These are phyloP conservation scores for Mucor indicus DNA, from an alignment of 371 early-diverging fungal species.

Conservation along the genomic window DNA sequence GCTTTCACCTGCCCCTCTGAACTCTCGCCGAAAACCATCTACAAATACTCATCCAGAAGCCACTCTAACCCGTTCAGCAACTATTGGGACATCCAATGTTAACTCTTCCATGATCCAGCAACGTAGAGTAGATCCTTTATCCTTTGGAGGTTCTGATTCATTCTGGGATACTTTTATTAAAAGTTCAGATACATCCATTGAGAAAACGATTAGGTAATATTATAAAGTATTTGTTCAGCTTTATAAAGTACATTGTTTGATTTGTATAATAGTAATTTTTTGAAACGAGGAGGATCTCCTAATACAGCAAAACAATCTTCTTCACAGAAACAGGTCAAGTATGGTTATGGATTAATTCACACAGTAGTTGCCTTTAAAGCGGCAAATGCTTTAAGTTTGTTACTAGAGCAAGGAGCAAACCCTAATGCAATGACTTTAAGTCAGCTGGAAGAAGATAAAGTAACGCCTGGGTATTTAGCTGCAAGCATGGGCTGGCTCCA, in stretches of 20 bases:
- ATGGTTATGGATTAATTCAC: slow-evolving; percentile 49
- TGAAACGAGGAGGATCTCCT: slow-evolving; percentile 48
- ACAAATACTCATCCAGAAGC: slow-evolving; percentile 7
- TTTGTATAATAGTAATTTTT: slow-evolving; percentile 28
- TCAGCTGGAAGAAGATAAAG: slow-evolving; percentile 37
- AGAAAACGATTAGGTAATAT: slow-evolving; percentile 42
- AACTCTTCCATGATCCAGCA: slow-evolving; percentile 31
- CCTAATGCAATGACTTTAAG: slow-evolving; percentile 41
- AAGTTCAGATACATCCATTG: slow-evolving; percentile 33
- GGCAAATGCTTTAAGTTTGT: slow-evolving; percentile 21
- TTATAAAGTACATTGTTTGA: not conserved
- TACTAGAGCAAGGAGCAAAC: slow-evolving; percentile 46
- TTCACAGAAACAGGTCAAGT: slow-evolving; percentile 23
- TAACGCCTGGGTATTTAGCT: slow-evolving; percentile 44
- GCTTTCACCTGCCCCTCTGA: slow-evolving; percentile 10
- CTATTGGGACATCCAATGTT: slow-evolving; percentile 4
- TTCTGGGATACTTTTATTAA: slow-evolving; percentile 45
- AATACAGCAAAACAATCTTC: slow-evolving; percentile 48
- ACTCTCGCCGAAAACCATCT: no score
- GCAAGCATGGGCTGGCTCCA: slow-evolving; percentile 46
- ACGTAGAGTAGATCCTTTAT: slow-evolving; percentile 38
- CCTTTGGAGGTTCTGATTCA: slow-evolving; percentile 46
- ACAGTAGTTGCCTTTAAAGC: slow-evolving; percentile 34
- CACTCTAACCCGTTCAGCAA: not conserved
- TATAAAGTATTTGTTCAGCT: no score